Percentiles rank a stretch among this genome's conserved stretches.
Conservation (phyloP, 2,329 filamentous ascomycete genomes). For the Microdochium nivale region DNA sequence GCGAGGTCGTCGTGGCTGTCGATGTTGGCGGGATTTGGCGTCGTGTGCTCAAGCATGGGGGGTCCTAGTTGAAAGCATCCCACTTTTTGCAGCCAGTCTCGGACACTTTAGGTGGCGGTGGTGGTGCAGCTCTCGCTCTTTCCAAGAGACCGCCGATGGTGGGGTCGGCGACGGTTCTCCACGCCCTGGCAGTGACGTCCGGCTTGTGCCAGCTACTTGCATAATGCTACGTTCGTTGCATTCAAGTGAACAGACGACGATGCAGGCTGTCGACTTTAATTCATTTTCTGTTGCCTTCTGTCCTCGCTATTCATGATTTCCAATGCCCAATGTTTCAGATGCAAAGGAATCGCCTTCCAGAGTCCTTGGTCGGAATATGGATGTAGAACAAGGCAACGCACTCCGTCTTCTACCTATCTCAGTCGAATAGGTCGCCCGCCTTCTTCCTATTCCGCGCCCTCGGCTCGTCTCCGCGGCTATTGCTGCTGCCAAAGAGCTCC, state of each 20-base stretch:
- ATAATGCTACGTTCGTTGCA: too few relatives aligned
- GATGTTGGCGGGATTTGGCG: not conserved
- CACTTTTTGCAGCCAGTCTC: not conserved
- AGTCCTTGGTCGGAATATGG: too few relatives aligned
- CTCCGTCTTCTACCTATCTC: conserved; percentile 24
- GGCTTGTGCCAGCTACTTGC: too few relatives aligned
- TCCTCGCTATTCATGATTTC: too few relatives aligned
- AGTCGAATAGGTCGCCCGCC: conserved; percentile 67
- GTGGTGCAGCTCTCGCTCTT: not conserved
- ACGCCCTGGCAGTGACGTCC: too few relatives aligned
- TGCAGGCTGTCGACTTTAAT: too few relatives aligned
- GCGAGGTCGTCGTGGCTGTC: not conserved
- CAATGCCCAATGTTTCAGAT: too few relatives aligned
- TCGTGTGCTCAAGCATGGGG: not conserved
- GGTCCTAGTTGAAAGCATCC: not conserved
- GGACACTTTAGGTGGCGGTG: not conserved
- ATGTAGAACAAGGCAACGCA: too few relatives aligned
- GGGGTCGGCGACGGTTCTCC: not conserved
- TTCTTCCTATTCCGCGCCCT: conserved; percentile 52
- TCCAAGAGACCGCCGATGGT: not conserved
- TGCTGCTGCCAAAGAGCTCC: conserved; percentile 49
- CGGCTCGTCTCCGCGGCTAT: conserved; percentile 38
- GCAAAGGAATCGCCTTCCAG: too few relatives aligned
- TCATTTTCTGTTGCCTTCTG: too few relatives aligned
- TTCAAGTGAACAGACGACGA: too few relatives aligned